A percentile compares a stretch with the other conserved stretches of the same genome.
These are phyloP conservation scores for Evernia prunastri DNA, from an alignment of 495 filamentous ascomycete species.

Conservation along the genomic window DNA sequence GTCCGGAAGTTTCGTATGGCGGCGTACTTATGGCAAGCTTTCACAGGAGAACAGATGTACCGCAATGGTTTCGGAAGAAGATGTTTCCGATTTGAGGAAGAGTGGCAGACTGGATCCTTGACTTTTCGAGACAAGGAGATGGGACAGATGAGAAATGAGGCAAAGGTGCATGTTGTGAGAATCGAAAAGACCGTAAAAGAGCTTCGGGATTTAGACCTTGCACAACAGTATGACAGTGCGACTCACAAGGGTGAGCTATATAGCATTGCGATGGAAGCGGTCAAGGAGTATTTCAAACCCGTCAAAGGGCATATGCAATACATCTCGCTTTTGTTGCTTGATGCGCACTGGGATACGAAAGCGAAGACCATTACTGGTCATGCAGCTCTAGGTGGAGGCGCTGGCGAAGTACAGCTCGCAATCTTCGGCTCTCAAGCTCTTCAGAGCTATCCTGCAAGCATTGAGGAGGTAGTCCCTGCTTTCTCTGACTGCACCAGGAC, in stretches of 20 bases:
- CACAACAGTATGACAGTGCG: conserved; percentile 70
- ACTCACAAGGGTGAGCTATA: conserved; percentile 65
- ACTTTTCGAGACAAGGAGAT: conserved; percentile 61
- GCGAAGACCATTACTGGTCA: conserved; percentile 68
- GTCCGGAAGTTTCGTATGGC: conserved; percentile 84
- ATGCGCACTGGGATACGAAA: conserved; percentile 77
- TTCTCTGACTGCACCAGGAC: conserved; percentile 85
- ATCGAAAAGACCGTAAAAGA: conserved; percentile 78
- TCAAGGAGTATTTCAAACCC: conserved; percentile 66
- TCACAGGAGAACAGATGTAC: conserved; percentile 91
- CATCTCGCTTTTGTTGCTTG: conserved; percentile 74
- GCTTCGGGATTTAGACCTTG: conserved; percentile 66
- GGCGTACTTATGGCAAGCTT: conserved; percentile 92
- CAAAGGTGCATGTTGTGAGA: conserved; percentile 77
- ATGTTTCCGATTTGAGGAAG: conserved; percentile 84
- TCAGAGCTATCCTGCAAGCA: conserved; percentile 74
- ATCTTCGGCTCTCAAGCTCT: conserved; percentile 87
- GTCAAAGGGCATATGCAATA: conserved; percentile 72
- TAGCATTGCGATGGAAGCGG: conserved; percentile 65
- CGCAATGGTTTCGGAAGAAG: conserved; percentile 77
- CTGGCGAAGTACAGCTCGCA: conserved; percentile 67
- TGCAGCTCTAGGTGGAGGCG: conserved; percentile 66
- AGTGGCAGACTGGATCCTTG: conserved; percentile 77
- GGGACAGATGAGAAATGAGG: conserved; percentile 77
- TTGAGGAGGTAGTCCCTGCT: conserved; percentile 80